Evolutionary conservation across 106 monocot genomes (phyloP).

Genomic region (Iris macrosiphon): DNA sequence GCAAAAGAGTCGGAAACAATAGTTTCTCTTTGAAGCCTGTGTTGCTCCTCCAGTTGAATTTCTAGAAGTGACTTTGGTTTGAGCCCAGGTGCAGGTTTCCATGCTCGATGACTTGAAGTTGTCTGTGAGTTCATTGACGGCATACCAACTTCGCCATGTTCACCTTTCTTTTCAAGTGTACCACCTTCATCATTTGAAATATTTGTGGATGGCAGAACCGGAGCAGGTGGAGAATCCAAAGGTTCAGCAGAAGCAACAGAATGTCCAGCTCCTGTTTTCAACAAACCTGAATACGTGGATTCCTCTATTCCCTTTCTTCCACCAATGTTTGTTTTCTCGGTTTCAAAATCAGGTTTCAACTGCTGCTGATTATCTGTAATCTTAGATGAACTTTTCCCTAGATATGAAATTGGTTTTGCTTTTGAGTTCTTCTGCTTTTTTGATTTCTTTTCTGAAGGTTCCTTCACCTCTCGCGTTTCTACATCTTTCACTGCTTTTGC

Average conservation of each 20-base stretch:
- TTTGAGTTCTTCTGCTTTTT: slow-evolving; percentile 79
- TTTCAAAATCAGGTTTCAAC: slow-evolving; percentile 28
- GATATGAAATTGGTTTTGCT: slow-evolving; percentile 15
- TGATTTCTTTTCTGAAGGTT: slow-evolving; percentile 67
- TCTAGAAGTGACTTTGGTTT: slow-evolving; percentile 82
- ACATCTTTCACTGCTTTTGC: slow-evolving; percentile 26
- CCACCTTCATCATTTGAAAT: slow-evolving; percentile 11
- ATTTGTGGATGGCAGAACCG: slow-evolving; percentile 2
- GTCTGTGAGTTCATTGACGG: slow-evolving; percentile 7
- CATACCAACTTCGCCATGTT: slow-evolving; percentile 15
- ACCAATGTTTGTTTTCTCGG: slow-evolving; percentile 16
- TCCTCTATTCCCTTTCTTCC: slow-evolving; percentile 16
- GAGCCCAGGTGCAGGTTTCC: slow-evolving; percentile 72
- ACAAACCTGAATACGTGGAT: no score
- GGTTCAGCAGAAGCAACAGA: slow-evolving; percentile 8
- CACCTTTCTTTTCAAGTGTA: slow-evolving; percentile 16
- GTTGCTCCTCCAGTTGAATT: slow-evolving; percentile 89
- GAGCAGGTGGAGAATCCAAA: slow-evolving; percentile 9
- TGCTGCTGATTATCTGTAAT: slow-evolving; percentile 10
- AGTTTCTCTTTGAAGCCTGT: slow-evolving; percentile 32
- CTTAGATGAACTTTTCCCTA: slow-evolving; percentile 36
- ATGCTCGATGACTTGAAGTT: slow-evolving; percentile 33
- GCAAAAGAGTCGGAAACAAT: slow-evolving; percentile 14
- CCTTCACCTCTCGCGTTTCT: slow-evolving; percentile 45
- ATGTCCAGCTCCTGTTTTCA: slow-evolving; percentile 2